These are phyloP conservation scores for Diphasiastrum complanatum DNA, from an alignment of 83 land plant species.

Conservation along the genomic window DNA sequence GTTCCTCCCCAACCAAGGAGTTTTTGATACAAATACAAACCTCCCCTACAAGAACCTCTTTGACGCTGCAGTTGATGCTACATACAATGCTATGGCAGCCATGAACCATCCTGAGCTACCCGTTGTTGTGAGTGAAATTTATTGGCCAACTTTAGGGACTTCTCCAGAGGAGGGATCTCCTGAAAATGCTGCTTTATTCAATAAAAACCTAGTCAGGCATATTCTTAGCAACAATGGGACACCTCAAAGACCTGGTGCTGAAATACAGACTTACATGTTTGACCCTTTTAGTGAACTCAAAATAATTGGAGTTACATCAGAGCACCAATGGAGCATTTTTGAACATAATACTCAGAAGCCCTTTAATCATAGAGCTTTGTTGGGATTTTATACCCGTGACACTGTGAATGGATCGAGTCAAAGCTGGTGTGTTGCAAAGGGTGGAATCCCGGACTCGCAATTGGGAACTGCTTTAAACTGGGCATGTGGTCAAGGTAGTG, in stretches of 20 bases:
- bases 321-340: background rate
- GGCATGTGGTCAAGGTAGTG: too few relatives aligned
- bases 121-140: background rate
- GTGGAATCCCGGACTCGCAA: too few relatives aligned
- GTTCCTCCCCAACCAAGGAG: background rate
- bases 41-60: slow-evolving; percentile 6
- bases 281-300: background rate
- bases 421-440: too few relatives aligned
- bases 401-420: too few relatives aligned
- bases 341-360: background rate
- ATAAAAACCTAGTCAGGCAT: background rate
- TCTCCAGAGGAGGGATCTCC: background rate
- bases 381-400: too few relatives aligned
- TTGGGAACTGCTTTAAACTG: too few relatives aligned
- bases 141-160: background rate
- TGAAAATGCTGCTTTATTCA: background rate
- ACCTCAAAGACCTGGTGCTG: background rate
- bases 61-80: slow-evolving; percentile 6
- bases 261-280: background rate
- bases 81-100: background rate
- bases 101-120: background rate
- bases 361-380: too few relatives aligned
- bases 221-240: background rate
- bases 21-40: background rate
- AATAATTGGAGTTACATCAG: background rate